phyloP scores from a whole-genome alignment of 2,329 filamentous ascomycete species.

The Leptosphaerulina australis region DNA sequence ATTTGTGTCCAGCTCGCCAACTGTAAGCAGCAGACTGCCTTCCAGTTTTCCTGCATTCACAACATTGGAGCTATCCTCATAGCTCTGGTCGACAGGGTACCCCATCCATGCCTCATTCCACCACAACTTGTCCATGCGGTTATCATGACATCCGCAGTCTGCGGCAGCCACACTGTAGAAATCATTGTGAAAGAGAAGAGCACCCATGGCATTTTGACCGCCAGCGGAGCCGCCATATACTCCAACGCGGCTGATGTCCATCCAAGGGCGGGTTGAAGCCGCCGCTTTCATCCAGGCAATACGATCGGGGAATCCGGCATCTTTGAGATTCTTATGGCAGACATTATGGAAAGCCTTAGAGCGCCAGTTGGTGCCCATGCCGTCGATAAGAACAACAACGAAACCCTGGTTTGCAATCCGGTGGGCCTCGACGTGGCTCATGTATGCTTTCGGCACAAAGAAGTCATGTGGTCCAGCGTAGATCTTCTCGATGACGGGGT shows the following conservation, averaged over 20 bases:
- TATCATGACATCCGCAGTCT: slow-evolving; percentile 38
- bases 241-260: slow-evolving; percentile 31
- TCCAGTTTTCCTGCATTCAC: slow-evolving; percentile 29
- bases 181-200: slow-evolving; percentile 36
- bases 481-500: slow-evolving; percentile 37
- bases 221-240: slow-evolving; percentile 32
- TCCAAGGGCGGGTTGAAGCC: slow-evolving; percentile 30
- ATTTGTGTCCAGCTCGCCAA: slow-evolving; percentile 46
- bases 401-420: slow-evolving; percentile 33
- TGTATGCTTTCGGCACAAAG: slow-evolving; percentile 31
- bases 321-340: slow-evolving; percentile 37
- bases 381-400: slow-evolving; percentile 36
- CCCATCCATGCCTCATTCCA: slow-evolving; percentile 42
- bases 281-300: slow-evolving; percentile 40
- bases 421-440: slow-evolving; percentile 18
- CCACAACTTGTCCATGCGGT: slow-evolving; percentile 40
- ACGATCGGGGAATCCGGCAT: slow-evolving; percentile 36
- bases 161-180: slow-evolving; percentile 37
- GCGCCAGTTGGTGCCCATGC: slow-evolving; percentile 41
- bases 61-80: slow-evolving; percentile 35
- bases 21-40: slow-evolving; percentile 27
- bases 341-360: slow-evolving; percentile 39
- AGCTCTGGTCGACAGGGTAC: slow-evolving; percentile 33
- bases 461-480: slow-evolving; percentile 38
- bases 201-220: slow-evolving; percentile 37